Conservation (phyloP, 2,329 filamentous ascomycete genomes). For the Elsinoe ampelina region DNA sequence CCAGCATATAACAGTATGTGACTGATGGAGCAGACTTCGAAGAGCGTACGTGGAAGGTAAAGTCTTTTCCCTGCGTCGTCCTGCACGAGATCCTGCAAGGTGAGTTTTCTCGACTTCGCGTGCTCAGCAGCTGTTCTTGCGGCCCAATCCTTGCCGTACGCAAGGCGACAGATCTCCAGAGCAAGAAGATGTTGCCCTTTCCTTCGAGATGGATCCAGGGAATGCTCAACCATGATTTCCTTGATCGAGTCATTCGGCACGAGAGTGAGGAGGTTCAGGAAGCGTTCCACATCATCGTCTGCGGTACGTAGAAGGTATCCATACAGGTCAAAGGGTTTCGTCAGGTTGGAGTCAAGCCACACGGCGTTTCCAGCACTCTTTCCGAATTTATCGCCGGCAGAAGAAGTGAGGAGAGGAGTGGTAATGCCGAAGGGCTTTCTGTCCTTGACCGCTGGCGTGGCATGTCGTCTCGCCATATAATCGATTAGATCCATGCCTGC, state of each 20-base stretch:
- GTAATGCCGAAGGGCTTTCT: conserved; percentile 70
- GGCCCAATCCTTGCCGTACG: conserved; percentile 62
- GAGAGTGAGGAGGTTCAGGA: conserved; percentile 87
- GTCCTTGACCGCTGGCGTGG: conserved; percentile 18
- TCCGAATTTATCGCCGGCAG: conserved; percentile 81
- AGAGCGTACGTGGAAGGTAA: neutral
- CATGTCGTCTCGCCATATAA: conserved; percentile 39
- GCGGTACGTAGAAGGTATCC: conserved; percentile 76
- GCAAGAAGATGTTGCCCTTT: conserved; percentile 77
- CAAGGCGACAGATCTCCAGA: conserved; percentile 67
- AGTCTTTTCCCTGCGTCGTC: neutral
- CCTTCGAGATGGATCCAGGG: conserved; percentile 57
- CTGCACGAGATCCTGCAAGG: conserved; percentile 15
- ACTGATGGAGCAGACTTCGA: neutral
- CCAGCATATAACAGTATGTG: neutral
- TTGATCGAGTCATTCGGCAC: conserved; percentile 62
- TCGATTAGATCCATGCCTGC: conserved; percentile 81
- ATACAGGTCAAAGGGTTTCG: conserved; percentile 77
- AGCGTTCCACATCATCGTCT: conserved; percentile 70
- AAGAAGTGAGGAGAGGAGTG: conserved; percentile 77
- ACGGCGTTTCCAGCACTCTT: conserved; percentile 91
- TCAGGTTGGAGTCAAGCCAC: conserved; percentile 80
- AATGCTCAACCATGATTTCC: conserved; percentile 58
- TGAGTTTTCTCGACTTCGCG: conserved; percentile 33
- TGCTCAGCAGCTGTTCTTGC: conserved; percentile 51